These are phyloP conservation scores for Nosema muscidifuracis DNA, from an alignment of 371 early-diverging fungal species.

Conservation along the genomic window DNA sequence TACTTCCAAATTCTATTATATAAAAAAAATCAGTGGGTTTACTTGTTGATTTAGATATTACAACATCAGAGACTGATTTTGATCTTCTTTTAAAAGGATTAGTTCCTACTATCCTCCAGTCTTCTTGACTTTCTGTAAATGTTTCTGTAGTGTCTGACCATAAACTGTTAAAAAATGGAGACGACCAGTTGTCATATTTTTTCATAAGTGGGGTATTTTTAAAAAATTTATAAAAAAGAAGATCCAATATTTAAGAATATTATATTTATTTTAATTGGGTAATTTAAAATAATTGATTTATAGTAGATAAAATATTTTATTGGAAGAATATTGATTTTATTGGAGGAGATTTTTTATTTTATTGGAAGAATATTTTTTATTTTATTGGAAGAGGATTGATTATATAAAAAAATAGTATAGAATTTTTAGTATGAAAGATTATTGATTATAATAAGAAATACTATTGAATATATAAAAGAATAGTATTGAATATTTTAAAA, in stretches of 20 bases:
- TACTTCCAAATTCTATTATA: conserved; percentile 60
- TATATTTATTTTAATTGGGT: no score
- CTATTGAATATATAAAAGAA: no score
- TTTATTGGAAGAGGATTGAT: no score
- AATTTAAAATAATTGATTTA: no score
- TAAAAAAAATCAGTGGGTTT: conserved; percentile 40
- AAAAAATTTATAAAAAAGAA: background rate
- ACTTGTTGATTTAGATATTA: background rate
- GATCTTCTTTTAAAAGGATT: conserved; percentile 35
- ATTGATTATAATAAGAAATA: no score
- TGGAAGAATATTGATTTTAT: no score
- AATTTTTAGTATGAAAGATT: no score
- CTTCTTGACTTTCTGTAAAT: conserved; percentile 28
- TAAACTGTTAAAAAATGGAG: conserved; percentile 40
- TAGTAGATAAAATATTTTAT: no score
- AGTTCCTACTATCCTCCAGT: conserved; percentile 49
- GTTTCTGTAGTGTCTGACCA: conserved; percentile 39
- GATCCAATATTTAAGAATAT: background rate
- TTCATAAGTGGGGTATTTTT: conserved; percentile 17
- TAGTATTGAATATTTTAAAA: no score
- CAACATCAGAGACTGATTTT: conserved; percentile 8
- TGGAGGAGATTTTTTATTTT: no score
- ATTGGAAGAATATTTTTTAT: no score
- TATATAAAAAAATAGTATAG: no score
- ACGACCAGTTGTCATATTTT: conserved; percentile 34